Conservation (phyloP, 169 alveolate species). For the Plasmodium vivax region DNA sequence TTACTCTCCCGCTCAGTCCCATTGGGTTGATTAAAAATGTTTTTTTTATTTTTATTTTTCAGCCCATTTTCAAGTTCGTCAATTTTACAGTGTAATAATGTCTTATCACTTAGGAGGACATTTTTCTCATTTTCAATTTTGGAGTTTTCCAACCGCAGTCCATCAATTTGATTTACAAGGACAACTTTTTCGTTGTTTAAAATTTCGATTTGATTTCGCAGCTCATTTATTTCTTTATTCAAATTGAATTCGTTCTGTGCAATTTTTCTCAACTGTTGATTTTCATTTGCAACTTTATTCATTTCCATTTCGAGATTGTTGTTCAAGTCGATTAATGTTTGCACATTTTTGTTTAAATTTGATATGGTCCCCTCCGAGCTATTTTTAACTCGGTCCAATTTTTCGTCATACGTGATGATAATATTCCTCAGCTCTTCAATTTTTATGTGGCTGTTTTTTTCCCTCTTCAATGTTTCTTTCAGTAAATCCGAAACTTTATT, state of each 20-base stretch:
- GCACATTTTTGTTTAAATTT: conserved; percentile 66
- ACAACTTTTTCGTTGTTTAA: conserved; percentile 53
- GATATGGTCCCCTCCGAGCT: conserved; percentile 72
- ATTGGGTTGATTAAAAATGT: neutral
- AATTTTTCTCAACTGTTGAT: conserved; percentile 40
- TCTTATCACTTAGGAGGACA: conserved; percentile 60
- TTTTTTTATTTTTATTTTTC: conserved; percentile 21
- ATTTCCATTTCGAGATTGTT: conserved; percentile 64
- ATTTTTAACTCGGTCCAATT: conserved; percentile 58
- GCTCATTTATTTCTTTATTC: conserved; percentile 56
- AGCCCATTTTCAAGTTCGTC: conserved; percentile 60
- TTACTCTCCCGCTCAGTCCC: conserved; percentile 3
- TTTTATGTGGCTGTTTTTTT: conserved; percentile 67
- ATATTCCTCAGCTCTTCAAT: conserved; percentile 68
- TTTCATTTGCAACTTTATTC: conserved; percentile 62
- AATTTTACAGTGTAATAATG: conserved; percentile 67
- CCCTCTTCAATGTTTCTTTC: conserved; percentile 59
- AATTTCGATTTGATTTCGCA: conserved; percentile 52
- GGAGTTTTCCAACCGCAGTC: conserved; percentile 61
- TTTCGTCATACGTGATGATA: conserved; percentile 48
- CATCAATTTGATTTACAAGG: conserved; percentile 45
- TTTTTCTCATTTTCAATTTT: conserved; percentile 73
- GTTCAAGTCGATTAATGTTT: conserved; percentile 49
- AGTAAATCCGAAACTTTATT: conserved; percentile 60
- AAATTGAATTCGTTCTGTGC: conserved; percentile 37